Conservation (phyloP, 2,329 filamentous ascomycete species). For the Dichotomopilus funicola region DNA sequence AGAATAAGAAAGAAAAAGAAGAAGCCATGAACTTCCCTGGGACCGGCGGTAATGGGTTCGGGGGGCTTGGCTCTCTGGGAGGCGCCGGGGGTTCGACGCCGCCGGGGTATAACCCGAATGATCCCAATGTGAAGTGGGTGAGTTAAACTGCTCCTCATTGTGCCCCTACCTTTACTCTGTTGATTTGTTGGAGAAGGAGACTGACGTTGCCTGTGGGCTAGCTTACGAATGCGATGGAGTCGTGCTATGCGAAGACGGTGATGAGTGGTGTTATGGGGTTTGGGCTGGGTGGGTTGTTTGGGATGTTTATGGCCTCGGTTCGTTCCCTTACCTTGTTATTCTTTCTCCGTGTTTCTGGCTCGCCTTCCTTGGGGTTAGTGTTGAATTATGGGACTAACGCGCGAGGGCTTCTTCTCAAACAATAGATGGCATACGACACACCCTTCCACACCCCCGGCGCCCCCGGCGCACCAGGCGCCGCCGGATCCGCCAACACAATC, state of each 20-base stretch:
- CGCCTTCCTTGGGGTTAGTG: neutral
- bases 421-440: slow-evolving; percentile 95
- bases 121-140: slow-evolving; percentile 44
- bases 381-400: neutral
- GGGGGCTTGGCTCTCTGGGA: neutral
- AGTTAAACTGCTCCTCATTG: slow-evolving; percentile 1
- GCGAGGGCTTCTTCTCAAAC: neutral
- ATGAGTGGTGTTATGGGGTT: slow-evolving; percentile 93
- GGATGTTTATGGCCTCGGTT: slow-evolving; percentile 96
- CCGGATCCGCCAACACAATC: slow-evolving; percentile 36
- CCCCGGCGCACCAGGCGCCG: neutral
- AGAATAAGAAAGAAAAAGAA: neutral
- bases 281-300: slow-evolving; percentile 86
- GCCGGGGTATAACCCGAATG: slow-evolving; percentile 35
- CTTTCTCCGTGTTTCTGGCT: neutral
- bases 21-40: slow-evolving; percentile 23
- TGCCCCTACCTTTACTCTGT: neutral
- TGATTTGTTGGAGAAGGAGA: slow-evolving; percentile 9
- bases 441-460: slow-evolving; percentile 55
- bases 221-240: slow-evolving; percentile 79
- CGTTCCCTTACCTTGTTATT: slow-evolving; percentile 26
- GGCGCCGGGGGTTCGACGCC: slow-evolving; percentile 20
- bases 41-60: slow-evolving; percentile 6
- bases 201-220: slow-evolving; percentile 5
- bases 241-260: slow-evolving; percentile 79